Base-by-base conservation (phyloP, 495 filamentous ascomycete genomes). In the Astrocystis sublimbata region DNA sequence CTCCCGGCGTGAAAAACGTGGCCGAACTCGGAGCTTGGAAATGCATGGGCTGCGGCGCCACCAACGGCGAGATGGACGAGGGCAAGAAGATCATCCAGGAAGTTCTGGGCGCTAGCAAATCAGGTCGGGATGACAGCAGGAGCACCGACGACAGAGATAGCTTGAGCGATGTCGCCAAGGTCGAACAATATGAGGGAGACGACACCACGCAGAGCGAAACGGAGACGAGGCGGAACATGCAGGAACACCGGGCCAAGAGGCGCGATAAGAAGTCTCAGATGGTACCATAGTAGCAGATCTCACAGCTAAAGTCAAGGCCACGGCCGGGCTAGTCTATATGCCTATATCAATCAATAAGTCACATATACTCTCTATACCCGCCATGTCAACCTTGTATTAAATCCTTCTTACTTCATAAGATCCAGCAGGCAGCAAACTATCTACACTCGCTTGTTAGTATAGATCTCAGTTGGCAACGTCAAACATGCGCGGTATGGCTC, bases 11-110 rank as follows among this genome's bases (percentile, higher is more conserved):
- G 3, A 89, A 86, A 68, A 85, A 79, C 0, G 76, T 92, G 15
- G 85, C 90, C 15, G 93, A 97, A 43, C 72, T 99, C 0, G 94
- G 93, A 9, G 83, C 80, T 65, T 99, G 94, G 94, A 86, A 88
- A 54, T 99, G 94, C 76, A 88, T 86, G 61, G 86, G 85, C 43
- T 99, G 94, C 68, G 87, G 89, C 1, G 79, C 85, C n/a, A 84
- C 83, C 81, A 98, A 98, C 72, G 93, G 93, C 2, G 89, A 92
- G 63, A 86, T 79, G 30, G 81, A 87, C 59, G 89, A 92, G 65
- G 85, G 83, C 1, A 87, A 81, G 57, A 85, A 88, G 73, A 86
- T 77, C 19, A 71, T 84, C 7, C 75, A 76, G 42, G 79, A 85
- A 61, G 79, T 82, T 7, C 68, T 81, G n/a, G 71, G 67, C 15